These are phyloP conservation scores for Scenedesmus sp. DNA, from an alignment of 163 green algal species.

Conservation along the genomic window DNA sequence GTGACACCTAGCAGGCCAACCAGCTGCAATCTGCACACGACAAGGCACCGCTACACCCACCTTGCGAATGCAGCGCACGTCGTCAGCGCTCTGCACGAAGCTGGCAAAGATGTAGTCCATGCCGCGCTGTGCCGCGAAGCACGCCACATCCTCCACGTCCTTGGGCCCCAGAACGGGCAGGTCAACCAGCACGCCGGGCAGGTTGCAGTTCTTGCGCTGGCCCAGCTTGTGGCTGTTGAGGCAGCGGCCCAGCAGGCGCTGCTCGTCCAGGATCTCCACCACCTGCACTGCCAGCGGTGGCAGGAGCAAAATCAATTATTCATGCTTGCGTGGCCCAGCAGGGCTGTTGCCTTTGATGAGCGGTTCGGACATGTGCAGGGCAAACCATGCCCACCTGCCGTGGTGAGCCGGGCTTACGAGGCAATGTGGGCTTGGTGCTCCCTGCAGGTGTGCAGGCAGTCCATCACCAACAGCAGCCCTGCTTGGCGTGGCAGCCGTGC, in stretches of 20 bases:
- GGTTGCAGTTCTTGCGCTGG: constrained; percentile 98
- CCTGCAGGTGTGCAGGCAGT: too few species aligned
- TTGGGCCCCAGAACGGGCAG: constrained; percentile 97
- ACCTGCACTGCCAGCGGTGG: too few species aligned
- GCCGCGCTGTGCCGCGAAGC: constrained; percentile 77
- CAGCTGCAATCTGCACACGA: too few species aligned
- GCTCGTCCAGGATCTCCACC: constrained; percentile 66
- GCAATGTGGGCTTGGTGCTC: too few species aligned
- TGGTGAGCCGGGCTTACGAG: too few species aligned
- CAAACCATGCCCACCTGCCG: too few species aligned
- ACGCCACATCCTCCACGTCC: constrained; percentile 88
- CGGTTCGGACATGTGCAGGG: too few species aligned
- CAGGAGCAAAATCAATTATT: too few species aligned
- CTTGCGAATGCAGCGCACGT: constrained; percentile 76
- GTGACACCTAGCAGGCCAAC: too few species aligned
- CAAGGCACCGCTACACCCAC: constrained; percentile 41
- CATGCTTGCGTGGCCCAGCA: too few species aligned
- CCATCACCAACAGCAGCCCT: neutral
- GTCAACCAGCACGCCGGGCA: constrained; percentile 94
- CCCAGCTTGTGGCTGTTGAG: constrained; percentile 76
- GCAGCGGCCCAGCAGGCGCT: constrained; percentile 58
- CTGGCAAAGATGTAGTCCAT: constrained; percentile 89
- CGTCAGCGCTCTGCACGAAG: constrained; percentile 86
- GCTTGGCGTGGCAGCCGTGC: neutral
- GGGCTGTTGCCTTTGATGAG: too few species aligned